Conservation (phyloP, 305 asterid genomes). For the Caryopteris hybrid region DNA sequence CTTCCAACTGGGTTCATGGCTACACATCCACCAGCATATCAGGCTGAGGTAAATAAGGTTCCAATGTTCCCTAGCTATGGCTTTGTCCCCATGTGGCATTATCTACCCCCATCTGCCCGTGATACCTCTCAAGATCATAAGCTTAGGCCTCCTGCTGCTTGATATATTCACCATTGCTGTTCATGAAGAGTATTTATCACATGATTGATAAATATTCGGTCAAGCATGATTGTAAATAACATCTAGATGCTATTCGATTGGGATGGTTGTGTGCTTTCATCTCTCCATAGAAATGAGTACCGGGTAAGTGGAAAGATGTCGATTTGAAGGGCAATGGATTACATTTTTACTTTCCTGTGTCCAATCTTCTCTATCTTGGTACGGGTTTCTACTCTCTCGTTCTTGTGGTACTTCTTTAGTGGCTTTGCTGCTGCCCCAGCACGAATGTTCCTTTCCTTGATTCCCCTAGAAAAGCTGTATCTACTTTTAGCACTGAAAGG, state of each 20-base stretch:
- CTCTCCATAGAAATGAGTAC: neutral
- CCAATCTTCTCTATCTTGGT: neutral
- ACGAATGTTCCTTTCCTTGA: too few relatives aligned
- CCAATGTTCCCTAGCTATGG: slow-evolving; percentile 55
- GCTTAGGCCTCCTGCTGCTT: slow-evolving; percentile 86
- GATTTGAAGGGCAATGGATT: neutral
- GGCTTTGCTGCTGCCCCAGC: too few relatives aligned
- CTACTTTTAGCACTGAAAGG: neutral
- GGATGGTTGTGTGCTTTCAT: too few relatives aligned
- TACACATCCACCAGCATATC: slow-evolving; percentile 39
- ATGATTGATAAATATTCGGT: slow-evolving; percentile 10
- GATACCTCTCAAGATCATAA: slow-evolving; percentile 68
- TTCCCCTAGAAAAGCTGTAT: neutral
- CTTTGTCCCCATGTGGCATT: slow-evolving; percentile 75
- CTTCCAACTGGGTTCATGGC: slow-evolving; percentile 44
- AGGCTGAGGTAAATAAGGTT: slow-evolving; percentile 44
- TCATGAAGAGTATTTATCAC: neutral
- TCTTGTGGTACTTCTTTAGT: too few relatives aligned
- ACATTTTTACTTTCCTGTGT: neutral
- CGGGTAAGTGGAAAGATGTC: neutral
- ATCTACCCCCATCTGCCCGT: slow-evolving; percentile 45
- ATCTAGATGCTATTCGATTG: neutral
- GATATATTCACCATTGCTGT: slow-evolving; percentile 15
- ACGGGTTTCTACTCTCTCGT: too few relatives aligned
- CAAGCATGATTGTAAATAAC: slow-evolving; percentile 31